A percentile compares a stretch with the other conserved stretches of the same genome.
Evolutionary conservation across 164 flowering plant genomes (phyloP).

Genomic region (Saururus chinensis): DNA sequence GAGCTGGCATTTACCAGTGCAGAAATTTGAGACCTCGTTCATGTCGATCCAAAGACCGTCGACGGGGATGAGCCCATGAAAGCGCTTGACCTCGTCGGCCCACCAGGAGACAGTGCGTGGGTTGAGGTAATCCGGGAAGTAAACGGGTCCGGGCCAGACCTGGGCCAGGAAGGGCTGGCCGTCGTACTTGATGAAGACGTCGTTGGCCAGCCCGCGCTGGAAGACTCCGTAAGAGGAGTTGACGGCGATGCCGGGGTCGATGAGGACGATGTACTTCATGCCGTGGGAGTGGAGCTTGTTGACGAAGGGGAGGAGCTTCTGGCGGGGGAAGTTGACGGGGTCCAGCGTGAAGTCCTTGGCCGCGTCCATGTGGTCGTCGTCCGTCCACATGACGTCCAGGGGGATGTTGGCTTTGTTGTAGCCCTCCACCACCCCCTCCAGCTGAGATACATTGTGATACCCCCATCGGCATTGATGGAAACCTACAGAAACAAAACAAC

Average conservation of each 20-base stretch:
- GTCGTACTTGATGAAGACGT: slow-evolving; percentile 73
- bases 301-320: slow-evolving; percentile 54
- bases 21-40: slow-evolving; percentile 93
- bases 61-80: slow-evolving; percentile 77
- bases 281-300: slow-evolving; percentile 58
- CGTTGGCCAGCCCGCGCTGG: slow-evolving; percentile 54
- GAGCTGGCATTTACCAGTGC: slow-evolving; percentile 60
- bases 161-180: slow-evolving; percentile 79
- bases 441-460: slow-evolving; percentile 70
- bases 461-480: slow-evolving; percentile 98
- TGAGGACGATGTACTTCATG: slow-evolving; percentile 79
- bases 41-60: slow-evolving; percentile 98
- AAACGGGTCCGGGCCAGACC: slow-evolving; percentile 92
- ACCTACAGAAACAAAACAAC: slow-evolving; percentile 28
- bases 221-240: slow-evolving; percentile 65
- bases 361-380: slow-evolving; percentile 92
- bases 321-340: slow-evolving; percentile 55
- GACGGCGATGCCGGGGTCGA: slow-evolving; percentile 81
- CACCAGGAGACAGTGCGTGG: slow-evolving; percentile 77
- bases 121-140: slow-evolving; percentile 93
- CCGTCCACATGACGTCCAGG: slow-evolving; percentile 94
- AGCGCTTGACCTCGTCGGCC: slow-evolving; percentile 67
- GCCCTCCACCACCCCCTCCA: slow-evolving; percentile 77
- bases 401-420: slow-evolving; percentile 80
- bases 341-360: slow-evolving; percentile 89